Base-by-base conservation (phyloP, 164 flowering plant species). In the Berberis thunbergii region DNA sequence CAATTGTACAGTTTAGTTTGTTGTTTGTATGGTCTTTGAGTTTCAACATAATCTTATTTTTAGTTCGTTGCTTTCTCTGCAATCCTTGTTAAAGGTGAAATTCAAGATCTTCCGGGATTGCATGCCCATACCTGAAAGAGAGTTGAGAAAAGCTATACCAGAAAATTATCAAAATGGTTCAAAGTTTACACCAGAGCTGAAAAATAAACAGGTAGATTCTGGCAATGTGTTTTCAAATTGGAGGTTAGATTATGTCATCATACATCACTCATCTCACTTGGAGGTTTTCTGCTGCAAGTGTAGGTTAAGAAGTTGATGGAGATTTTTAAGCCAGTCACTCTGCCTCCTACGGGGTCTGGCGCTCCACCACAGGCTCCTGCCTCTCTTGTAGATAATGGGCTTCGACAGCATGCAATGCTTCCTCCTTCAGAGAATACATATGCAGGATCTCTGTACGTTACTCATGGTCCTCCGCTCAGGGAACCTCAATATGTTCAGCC, bases 361-460 rank as follows among this genome's bases (percentile, higher is more conserved):
- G 8, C n/a, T 52, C 11, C n/a, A 52, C 54, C 54, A 7, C 50
- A 48, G 7, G 8, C 54, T 26, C 12, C 10, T 52, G n/a, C 54
- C 54, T 49, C 62, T 11, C 62, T 40, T 12, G 3, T 26, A 39
- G 61, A 44, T 42, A 59, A 64, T 43, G 64, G 43, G 43, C 48
- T 38, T 13, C 66, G 41, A 50, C 45, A 56, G 43, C 62, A 52
- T 8, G 44, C 63, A 40, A 57, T 73, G 59, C 54, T 49, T 45
- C 62, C 74, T 41, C 64, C 64, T 56, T 42, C 12, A n/a, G 53
- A 63, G 44, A 75, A 65, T 45, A 58, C 60, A 45, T 70, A 61
- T 59, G 48, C 49, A 48, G 38, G 65, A 43, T 38, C 42, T 40
- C 45, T 64, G 55, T 45, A 57, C 6, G 4, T 40, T 57, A n/a